phyloP scores from a whole-genome alignment of 75 land plant genomes.

The Larix kaempferi region DNA sequence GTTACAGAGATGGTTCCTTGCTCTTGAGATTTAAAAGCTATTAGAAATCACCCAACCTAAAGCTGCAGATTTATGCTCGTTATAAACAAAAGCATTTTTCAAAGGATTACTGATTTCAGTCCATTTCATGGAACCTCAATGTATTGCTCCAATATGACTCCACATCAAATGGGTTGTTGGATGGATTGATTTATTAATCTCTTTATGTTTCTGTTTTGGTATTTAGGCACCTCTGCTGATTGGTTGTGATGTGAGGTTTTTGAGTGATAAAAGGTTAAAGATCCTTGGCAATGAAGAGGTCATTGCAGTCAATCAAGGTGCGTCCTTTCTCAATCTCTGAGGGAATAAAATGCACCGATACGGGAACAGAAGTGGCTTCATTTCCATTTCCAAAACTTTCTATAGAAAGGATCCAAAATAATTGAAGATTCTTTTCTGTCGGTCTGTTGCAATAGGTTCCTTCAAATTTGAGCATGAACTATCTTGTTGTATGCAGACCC shows the following conservation, averaged over 20 bases:
- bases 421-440: not conserved
- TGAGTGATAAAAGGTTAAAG: conserved; percentile 40
- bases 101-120: not conserved
- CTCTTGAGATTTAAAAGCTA: not conserved
- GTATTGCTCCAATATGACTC: not conserved
- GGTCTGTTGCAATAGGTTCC: not conserved
- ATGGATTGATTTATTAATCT: no score
- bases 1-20: not conserved
- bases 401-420: not conserved
- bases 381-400: not conserved
- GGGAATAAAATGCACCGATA: not conserved
- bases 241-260: conserved; percentile 76
- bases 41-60: not conserved
- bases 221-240: conserved; percentile 78
- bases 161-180: not conserved
- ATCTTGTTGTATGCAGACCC: conserved; percentile 24
- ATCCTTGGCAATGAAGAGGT: conserved; percentile 72
- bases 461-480: not conserved
- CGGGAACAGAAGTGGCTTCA: not conserved
- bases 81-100: not conserved
- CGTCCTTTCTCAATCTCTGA: not conserved
- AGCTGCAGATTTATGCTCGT: not conserved
- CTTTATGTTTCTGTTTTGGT: no score
- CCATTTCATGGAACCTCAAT: not conserved
- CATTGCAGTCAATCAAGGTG: conserved; percentile 84